Evolutionary conservation across 1,139 yeast species (phyloP).

Genomic region (Suhomyces wounanorum): DNA sequence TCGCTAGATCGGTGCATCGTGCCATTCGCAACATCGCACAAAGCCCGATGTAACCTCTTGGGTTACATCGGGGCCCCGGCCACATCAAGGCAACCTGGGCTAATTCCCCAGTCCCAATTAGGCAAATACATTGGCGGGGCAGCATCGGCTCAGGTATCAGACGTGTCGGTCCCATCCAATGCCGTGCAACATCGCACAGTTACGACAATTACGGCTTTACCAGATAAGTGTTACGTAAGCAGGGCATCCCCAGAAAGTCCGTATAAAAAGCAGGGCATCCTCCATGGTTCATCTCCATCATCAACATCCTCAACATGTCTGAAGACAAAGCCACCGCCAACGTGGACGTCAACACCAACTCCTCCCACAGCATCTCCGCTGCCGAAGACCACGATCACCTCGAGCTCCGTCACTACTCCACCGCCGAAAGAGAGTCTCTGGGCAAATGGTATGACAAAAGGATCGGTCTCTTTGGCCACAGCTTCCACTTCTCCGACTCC

Average conservation of each 20-base stretch:
- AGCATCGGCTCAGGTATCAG: constrained; percentile 1
- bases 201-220: constrained; percentile 2
- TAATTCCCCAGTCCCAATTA: background rate
- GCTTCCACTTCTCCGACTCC: constrained; percentile 44
- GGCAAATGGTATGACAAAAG: constrained; percentile 47
- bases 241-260: background rate
- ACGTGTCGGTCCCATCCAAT: constrained; percentile 9
- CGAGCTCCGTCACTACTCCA: constrained; percentile 30
- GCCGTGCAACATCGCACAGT: constrained; percentile 13
- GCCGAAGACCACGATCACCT: constrained; percentile 19
- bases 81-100: constrained; percentile 4
- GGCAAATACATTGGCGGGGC: constrained; percentile 6
- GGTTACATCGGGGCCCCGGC: constrained; percentile 3
- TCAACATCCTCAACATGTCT: constrained; percentile 4
- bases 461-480: constrained; percentile 15
- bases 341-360: constrained; percentile 14
- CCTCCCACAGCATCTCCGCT: constrained; percentile 8
- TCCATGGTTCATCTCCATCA: background rate
- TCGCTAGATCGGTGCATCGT: background rate
- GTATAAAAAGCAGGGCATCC: constrained; percentile 1
- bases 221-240: constrained; percentile 11
- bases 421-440: constrained; percentile 30
- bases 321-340: constrained; percentile 13
- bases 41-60: constrained; percentile 4
- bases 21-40: constrained; percentile 6